Evolutionary conservation across 2,329 filamentous ascomycete genomes (phyloP).

Genomic region (Cryphonectria nitschkei): DNA sequence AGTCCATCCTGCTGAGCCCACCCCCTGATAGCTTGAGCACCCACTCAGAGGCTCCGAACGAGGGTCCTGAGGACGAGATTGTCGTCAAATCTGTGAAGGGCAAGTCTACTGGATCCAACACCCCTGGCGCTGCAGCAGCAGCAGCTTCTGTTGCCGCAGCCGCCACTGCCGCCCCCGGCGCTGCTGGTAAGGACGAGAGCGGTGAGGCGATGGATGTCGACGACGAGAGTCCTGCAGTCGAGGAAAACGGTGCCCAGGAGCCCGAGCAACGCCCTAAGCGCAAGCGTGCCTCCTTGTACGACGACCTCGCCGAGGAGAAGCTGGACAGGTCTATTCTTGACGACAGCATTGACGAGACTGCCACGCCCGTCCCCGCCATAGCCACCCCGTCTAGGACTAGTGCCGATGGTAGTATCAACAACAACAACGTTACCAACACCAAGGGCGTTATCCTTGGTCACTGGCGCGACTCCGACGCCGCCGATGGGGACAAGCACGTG

Average conservation of each 20-base stretch:
- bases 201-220: slow-evolving; percentile 12
- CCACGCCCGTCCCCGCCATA: slow-evolving; percentile 8
- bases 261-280: slow-evolving; percentile 52
- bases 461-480: slow-evolving; percentile 62
- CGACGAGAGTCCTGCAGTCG: not conserved
- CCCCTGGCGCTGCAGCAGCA: slow-evolving; percentile 39
- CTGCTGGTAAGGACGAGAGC: slow-evolving; percentile 46
- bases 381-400: slow-evolving; percentile 14
- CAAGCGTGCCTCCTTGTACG: slow-evolving; percentile 56
- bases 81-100: slow-evolving; percentile 50
- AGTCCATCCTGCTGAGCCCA: slow-evolving; percentile 50
- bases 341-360: slow-evolving; percentile 36
- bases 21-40: slow-evolving; percentile 46
- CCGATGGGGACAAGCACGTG: slow-evolving; percentile 56
- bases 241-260: not conserved
- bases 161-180: slow-evolving; percentile 28
- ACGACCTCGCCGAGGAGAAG: slow-evolving; percentile 53
- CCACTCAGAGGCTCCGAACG: slow-evolving; percentile 37
- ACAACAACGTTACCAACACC: slow-evolving; percentile 37
- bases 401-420: slow-evolving; percentile 35
- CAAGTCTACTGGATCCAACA: slow-evolving; percentile 45
- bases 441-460: slow-evolving; percentile 59
- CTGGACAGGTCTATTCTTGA: slow-evolving; percentile 43
- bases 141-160: slow-evolving; percentile 40
- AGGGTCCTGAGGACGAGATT: slow-evolving; percentile 55